A percentile compares a stretch with the other conserved stretches of the same genome.
These are phyloP conservation scores for Solanum bukasovii DNA, from an alignment of 257 asterid species.

Conservation along the genomic window DNA sequence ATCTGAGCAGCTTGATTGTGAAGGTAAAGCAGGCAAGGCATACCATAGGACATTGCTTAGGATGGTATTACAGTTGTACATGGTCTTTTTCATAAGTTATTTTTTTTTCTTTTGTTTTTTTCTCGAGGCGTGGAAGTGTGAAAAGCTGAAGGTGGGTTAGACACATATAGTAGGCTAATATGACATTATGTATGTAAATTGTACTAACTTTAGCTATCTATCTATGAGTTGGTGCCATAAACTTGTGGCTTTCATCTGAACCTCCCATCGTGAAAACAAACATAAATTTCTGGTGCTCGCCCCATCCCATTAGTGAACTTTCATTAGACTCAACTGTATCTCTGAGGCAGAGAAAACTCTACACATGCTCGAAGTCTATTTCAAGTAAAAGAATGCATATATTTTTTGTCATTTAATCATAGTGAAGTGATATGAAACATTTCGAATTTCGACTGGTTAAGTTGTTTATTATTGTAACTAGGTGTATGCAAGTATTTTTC, in stretches of 20 bases:
- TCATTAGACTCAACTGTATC: neutral
- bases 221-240: neutral
- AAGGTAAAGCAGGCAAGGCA: neutral
- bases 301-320: conserved; percentile 5
- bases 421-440: neutral
- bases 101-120: neutral
- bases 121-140: neutral
- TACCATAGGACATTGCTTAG: neutral
- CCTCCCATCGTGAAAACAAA: neutral
- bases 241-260: neutral
- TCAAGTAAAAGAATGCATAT: neutral
- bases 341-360: neutral
- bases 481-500: neutral
- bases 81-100: neutral
- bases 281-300: neutral
- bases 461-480: neutral
- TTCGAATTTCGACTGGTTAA: neutral
- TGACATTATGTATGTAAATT: neutral
- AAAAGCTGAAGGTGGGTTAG: neutral
- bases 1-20: neutral
- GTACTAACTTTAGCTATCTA: neutral
- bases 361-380: neutral
- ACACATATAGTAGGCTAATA: neutral
- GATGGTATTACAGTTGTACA: neutral
- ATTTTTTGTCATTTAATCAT: neutral